These are phyloP conservation scores for Syzygium aromaticum DNA, from an alignment of 345 rosid genomes.

Conservation along the genomic window DNA sequence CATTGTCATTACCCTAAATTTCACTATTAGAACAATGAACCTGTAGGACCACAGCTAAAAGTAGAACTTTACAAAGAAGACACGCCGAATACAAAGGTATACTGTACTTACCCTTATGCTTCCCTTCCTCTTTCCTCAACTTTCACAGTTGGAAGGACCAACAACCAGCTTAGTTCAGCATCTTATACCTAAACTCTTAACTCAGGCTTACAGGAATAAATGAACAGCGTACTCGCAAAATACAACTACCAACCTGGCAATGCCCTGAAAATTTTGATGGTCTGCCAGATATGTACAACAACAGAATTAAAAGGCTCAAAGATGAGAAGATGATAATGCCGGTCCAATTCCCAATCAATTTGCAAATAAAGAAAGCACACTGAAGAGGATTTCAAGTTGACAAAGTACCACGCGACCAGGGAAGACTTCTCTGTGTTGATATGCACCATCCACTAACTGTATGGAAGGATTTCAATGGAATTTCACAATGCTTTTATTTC, in stretches of 20 bases:
- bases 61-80: neutral
- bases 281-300: neutral
- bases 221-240: neutral
- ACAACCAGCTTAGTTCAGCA: neutral
- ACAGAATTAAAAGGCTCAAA: neutral
- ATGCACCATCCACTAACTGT: neutral
- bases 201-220: neutral
- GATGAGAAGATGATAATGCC: neutral
- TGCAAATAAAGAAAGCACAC: neutral
- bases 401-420: neutral
- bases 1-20: neutral
- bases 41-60: neutral
- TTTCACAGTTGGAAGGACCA: neutral
- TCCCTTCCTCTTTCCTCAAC: neutral
- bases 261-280: neutral
- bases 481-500: neutral
- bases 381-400: neutral
- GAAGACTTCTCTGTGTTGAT: neutral
- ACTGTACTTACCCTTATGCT: neutral
- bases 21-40: neutral
- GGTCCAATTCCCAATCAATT: neutral
- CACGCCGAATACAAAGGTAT: neutral
- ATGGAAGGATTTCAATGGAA: neutral
- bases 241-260: neutral
- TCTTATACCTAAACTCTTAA: neutral